Conservation (phyloP, 768 basidiomycete genomes). For the Gyrodon lividus region DNA sequence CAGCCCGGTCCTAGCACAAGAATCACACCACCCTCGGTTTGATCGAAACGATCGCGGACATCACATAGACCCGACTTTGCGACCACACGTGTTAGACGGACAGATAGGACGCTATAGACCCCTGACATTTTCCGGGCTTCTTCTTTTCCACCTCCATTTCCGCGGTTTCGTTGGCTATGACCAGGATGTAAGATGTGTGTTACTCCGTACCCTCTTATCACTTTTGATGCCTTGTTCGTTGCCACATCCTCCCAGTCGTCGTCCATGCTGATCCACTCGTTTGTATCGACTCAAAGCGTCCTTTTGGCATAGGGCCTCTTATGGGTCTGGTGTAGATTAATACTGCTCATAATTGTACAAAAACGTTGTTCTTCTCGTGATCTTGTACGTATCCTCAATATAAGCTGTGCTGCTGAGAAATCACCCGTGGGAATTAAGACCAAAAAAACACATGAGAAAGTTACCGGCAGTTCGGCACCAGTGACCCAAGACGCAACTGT, state of each 20-base stretch:
- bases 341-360: slow-evolving; percentile 28
- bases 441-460: not conserved
- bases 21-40: slow-evolving; percentile 18
- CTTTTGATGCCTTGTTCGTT: not conserved
- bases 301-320: slow-evolving; percentile 23
- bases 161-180: not conserved
- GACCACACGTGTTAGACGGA: slow-evolving; percentile 15
- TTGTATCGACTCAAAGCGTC: slow-evolving; percentile 10
- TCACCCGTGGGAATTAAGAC: not conserved
- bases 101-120: slow-evolving; percentile 26
- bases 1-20: slow-evolving; percentile 25
- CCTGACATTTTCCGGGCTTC: slow-evolving; percentile 1
- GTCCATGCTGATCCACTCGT: not conserved
- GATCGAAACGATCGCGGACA: slow-evolving; percentile 9
- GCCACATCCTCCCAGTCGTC: not conserved
- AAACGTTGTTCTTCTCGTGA: not conserved
- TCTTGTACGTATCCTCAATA: too few relatives aligned
- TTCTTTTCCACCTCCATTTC: not conserved
- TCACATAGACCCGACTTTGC: slow-evolving; percentile 17
- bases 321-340: slow-evolving; percentile 29
- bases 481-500: too few relatives aligned
- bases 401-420: too few relatives aligned
- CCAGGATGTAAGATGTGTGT: not conserved
- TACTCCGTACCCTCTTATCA: not conserved
- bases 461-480: not conserved